These are phyloP conservation scores for Dioscorea alata DNA, from an alignment of 106 monocot genomes.

Conservation along the genomic window DNA sequence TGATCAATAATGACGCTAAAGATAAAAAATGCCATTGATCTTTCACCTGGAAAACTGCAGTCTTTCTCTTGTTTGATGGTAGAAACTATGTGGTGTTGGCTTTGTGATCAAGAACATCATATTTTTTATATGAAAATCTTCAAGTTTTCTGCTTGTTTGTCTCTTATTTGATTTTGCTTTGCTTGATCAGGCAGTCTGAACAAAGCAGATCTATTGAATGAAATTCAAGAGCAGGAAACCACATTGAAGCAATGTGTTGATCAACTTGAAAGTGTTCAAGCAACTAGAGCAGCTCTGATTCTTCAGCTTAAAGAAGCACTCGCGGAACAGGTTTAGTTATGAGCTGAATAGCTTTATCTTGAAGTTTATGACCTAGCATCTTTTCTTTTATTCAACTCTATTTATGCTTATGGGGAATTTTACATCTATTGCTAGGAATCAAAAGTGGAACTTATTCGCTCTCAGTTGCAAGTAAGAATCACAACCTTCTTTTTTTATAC, in stretches of 20 bases:
- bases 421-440: conserved; percentile 47
- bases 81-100: no score
- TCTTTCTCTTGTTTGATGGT: background rate
- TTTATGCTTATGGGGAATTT: conserved; percentile 2
- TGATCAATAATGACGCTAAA: no score
- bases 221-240: conserved; percentile 69
- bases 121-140: no score
- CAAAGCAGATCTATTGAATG: conserved; percentile 35
- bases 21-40: no score
- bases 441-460: conserved; percentile 55
- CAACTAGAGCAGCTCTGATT: conserved; percentile 53
- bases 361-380: background rate
- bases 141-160: no score
- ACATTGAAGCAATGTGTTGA: conserved; percentile 66
- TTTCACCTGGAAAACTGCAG: background rate
- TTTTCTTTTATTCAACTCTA: conserved; percentile 1
- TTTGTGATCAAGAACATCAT: no score
- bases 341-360: background rate
- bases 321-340: conserved; percentile 63
- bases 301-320: conserved; percentile 73
- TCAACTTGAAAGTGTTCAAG: conserved; percentile 65
- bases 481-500: background rate
- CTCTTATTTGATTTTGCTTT: no score
- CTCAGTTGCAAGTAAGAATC: conserved; percentile 76
- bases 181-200: conserved; percentile 49